Base-by-base conservation (phyloP, 2,329 filamentous ascomycete species). In the Epichloe sibirici region DNA sequence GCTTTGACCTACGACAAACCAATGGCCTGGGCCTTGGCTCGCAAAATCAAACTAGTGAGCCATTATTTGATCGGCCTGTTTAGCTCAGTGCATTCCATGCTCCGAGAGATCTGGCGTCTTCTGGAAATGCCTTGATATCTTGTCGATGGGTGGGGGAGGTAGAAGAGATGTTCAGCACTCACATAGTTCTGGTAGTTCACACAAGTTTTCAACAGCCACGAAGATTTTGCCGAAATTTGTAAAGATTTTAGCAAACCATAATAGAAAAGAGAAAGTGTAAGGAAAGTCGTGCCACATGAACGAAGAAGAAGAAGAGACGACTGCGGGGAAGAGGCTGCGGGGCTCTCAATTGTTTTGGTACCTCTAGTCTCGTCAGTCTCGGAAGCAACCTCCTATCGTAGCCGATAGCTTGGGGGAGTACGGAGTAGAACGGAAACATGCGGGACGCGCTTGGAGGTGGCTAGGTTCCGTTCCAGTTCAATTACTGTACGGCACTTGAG, bases 381-480 rank as follows among this genome's bases (percentile, higher is more conserved):
- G 63, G 59, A 58, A 51, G 45, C 52, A 54, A 49, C 55, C 59
- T 62, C 62, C 60, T 65, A 51, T 57, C 56, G 55, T 61, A 63
- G 61, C 61, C 63, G 63, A 65, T 51, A 42, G 51, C 50, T 62
- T 53, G 56, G 59, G 17, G 17, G 17, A 21, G 2, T 21, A 21
- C 17, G 50, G 52, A 51, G 44, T 40, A 53, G 40, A 31, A 61
- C 63, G 63, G 63, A 61, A 65, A 65, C 61, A 64, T 65, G 61
- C 63, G 63, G 63, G 60, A 65, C 55, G 31, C 23, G 44, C 44
- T 31, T 34, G 55, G 9, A 46, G 15, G 15, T 15, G 53, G 31
- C 51, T 17, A 5, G 25, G 23, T 44, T 17, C 23, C 21, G 9
- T 44, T 23, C 11, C 21, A 25, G 39, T 31, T 31, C 3, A 11